These are phyloP conservation scores for Cunninghamia lanceolata DNA, from an alignment of 75 land plant genomes.

Conservation along the genomic window DNA sequence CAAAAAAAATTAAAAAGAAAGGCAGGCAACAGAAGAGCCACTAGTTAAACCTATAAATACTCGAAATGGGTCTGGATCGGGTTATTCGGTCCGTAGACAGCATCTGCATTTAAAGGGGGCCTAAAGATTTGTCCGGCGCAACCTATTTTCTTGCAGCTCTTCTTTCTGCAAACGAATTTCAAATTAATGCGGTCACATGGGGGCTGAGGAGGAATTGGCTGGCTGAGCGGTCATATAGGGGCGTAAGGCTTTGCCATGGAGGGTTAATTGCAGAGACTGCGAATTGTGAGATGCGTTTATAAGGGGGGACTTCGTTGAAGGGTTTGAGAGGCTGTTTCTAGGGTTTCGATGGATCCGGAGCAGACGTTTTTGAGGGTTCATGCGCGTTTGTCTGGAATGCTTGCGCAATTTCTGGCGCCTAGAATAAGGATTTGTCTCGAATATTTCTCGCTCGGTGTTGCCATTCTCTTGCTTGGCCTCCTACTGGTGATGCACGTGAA, in stretches of 20 bases:
- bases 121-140: background rate
- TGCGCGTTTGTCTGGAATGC: constrained; percentile 87
- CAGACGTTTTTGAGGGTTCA: constrained; percentile 98
- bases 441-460: constrained; percentile 67
- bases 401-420: constrained; percentile 69
- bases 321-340: background rate
- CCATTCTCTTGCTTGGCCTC: constrained; percentile 67
- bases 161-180: background rate
- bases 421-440: constrained; percentile 68
- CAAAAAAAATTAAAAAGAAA: too few species aligned
- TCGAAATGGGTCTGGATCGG: too few species aligned
- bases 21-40: too few species aligned
- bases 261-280: background rate
- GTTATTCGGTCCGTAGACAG: background rate
- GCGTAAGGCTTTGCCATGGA: background rate
- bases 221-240: background rate
- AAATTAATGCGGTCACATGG: background rate
- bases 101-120: background rate
- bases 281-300: background rate
- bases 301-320: background rate
- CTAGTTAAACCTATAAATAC: too few species aligned
- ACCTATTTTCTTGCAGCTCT: background rate
- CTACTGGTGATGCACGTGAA: constrained; percentile 99
- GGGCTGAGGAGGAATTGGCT: background rate
- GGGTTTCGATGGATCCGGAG: constrained; percentile 86